These are phyloP conservation scores for Tetraselmis striata DNA, from an alignment of 139 green algal genomes.

Conservation along the genomic window DNA sequence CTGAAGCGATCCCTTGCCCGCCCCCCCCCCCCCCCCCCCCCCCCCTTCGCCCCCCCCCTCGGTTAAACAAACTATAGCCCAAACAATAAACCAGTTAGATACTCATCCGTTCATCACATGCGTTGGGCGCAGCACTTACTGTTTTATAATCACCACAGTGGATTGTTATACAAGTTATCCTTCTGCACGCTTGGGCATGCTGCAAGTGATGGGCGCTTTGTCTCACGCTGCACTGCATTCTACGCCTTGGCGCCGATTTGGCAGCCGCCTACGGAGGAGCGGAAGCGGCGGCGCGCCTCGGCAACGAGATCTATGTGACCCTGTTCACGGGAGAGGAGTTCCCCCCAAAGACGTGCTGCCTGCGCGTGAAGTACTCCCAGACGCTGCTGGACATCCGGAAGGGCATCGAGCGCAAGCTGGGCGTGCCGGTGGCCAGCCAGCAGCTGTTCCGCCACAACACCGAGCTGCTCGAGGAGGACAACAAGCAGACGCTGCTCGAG, in stretches of 20 bases:
- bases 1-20: too few relatives aligned
- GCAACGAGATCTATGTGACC: conserved; percentile 11
- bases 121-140: not conserved
- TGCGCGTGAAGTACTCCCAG: not conserved
- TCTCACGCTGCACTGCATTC: not conserved
- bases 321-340: conserved; percentile 5
- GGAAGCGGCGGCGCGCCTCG: not conserved
- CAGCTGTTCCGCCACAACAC: conserved; percentile 6
- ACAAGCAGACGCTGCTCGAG: conserved; percentile 4
- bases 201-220: too few relatives aligned
- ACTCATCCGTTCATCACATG: too few relatives aligned
- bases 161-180: not conserved
- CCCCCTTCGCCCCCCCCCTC: too few relatives aligned
- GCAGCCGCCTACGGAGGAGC: not conserved
- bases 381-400: conserved; percentile 5
- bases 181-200: too few relatives aligned
- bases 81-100: too few relatives aligned
- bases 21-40: too few relatives aligned
- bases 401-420: not conserved
- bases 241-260: not conserved
- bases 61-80: too few relatives aligned
- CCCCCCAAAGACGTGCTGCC: not conserved
- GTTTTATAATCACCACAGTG: not conserved
- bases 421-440: conserved; percentile 2
- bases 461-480: not conserved